Conservation (phyloP, 257 asterid genomes). For the Eucommia ulmoides region DNA sequence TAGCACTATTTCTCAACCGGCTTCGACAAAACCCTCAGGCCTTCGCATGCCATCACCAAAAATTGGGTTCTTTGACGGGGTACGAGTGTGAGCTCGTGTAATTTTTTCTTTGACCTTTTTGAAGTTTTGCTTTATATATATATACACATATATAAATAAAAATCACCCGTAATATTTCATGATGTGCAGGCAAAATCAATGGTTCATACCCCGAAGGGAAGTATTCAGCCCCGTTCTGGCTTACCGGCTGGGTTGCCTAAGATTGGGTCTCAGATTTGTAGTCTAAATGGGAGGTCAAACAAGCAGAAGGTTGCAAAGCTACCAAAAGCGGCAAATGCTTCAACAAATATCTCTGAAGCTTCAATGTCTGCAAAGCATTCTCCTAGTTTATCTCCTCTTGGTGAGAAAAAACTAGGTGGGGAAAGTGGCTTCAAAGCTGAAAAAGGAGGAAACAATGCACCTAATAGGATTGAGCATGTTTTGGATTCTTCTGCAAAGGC, state of each 20-base stretch:
- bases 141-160: neutral
- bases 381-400: conserved; percentile 24
- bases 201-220: conserved; percentile 50
- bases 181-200: conserved; percentile 47
- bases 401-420: conserved; percentile 13
- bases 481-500: conserved; percentile 8
- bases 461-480: conserved; percentile 20
- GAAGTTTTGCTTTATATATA: neutral
- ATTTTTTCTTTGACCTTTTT: neutral
- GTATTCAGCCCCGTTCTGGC: conserved; percentile 24
- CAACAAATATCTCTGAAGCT: conserved; percentile 9
- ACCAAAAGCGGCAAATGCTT: conserved; percentile 19
- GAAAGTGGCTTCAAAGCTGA: conserved; percentile 18
- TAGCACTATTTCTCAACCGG: conserved; percentile 26
- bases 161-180: neutral
- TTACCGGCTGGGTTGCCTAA: conserved; percentile 25
- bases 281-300: conserved; percentile 38
- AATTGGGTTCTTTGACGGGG: conserved; percentile 97
- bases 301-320: conserved; percentile 37
- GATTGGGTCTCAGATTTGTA: conserved; percentile 27
- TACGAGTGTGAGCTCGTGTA: conserved; percentile 18
- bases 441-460: conserved; percentile 17
- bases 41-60: conserved; percentile 87
- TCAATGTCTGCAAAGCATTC: conserved; percentile 14
- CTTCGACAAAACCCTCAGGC: conserved; percentile 66